Conservation (phyloP, 768 basidiomycete species). For the Pleurotus cornucopiae region DNA sequence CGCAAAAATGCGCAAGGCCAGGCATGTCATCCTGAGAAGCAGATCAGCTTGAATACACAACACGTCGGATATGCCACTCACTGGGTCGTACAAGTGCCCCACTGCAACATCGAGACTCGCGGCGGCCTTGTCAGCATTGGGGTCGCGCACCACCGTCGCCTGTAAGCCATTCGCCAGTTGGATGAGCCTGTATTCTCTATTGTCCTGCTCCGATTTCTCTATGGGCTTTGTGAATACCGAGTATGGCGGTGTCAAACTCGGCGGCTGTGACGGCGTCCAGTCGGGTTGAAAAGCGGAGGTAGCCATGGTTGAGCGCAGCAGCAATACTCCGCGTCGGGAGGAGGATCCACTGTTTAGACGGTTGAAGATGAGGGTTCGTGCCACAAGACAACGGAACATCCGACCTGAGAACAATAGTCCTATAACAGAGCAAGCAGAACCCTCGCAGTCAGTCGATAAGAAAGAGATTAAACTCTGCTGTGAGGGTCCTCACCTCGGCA, state of each 20-base stretch:
- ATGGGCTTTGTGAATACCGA: conserved; percentile 56
- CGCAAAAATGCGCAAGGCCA: conserved; percentile 93
- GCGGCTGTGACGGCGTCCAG: conserved; percentile 24
- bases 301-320: conserved; percentile 13
- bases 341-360: neutral
- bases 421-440: neutral
- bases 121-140: conserved; percentile 87
- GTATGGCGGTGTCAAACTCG: conserved; percentile 34
- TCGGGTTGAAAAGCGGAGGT: conserved; percentile 17
- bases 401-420: neutral
- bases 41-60: neutral
- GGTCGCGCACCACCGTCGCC: conserved; percentile 79
- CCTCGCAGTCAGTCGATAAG: neutral
- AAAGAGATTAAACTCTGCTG: neutral
- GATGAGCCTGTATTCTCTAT: conserved; percentile 77
- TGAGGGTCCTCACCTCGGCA: conserved; percentile 2
- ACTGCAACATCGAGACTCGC: conserved; percentile 94
- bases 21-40: conserved; percentile 76
- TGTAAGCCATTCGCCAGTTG: conserved; percentile 85
- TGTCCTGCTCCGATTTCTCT: conserved; percentile 71
- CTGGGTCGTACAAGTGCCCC: conserved; percentile 91
- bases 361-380: conserved; percentile 2
- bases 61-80: conserved; percentile 32
- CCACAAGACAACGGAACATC: conserved; percentile 2
- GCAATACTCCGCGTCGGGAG: neutral